Percentiles rank a stretch among this genome's conserved stretches.
These are phyloP conservation scores for Fraxinus ornus DNA, from an alignment of 305 asterid genomes.

Conservation along the genomic window DNA sequence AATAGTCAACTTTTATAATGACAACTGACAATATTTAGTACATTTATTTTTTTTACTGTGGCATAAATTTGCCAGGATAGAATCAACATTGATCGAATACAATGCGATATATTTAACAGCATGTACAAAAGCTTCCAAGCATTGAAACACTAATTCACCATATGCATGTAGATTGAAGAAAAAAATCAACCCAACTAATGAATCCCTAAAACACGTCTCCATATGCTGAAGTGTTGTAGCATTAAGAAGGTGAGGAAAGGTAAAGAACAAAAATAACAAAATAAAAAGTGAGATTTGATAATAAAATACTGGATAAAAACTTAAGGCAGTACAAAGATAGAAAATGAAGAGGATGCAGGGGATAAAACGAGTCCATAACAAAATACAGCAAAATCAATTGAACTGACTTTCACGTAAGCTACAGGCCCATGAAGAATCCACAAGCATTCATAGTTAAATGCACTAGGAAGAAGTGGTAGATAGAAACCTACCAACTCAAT, in stretches of 20 bases:
- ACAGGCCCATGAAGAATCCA: not conserved
- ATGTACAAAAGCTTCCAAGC: not conserved
- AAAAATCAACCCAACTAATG: not conserved
- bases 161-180: not conserved
- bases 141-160: not conserved
- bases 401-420: not conserved
- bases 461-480: not conserved
- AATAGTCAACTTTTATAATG: conserved; percentile 24
- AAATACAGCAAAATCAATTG: not conserved
- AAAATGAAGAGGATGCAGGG: not conserved
- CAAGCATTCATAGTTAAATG: not conserved
- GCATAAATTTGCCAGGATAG: conserved; percentile 1
- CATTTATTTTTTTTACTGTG: not conserved
- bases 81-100: not conserved
- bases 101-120: not conserved
- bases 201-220: not conserved
- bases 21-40: conserved; percentile 7
- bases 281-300: not conserved
- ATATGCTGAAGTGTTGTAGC: not conserved
- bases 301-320: not conserved
- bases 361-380: not conserved
- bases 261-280: not conserved
- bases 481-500: not conserved
- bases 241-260: not conserved
- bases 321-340: not conserved